Conservation (phyloP, 345 rosid species). For the Heritiera fomes region DNA sequence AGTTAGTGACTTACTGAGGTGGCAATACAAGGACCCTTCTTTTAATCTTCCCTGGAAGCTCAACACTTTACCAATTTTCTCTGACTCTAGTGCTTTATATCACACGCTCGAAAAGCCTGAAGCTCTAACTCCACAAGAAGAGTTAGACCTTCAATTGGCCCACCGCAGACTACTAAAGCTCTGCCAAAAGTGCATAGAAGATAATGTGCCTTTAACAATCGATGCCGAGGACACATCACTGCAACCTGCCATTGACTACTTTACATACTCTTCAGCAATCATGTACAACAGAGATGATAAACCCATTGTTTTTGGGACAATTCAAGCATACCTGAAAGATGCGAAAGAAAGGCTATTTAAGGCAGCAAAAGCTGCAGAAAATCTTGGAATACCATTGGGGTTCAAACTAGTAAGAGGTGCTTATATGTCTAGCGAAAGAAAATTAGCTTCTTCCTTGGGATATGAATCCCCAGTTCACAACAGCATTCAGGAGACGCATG, state of each 20-base stretch:
- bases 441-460: conserved; percentile 64
- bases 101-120: conserved; percentile 68
- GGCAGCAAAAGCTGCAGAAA: conserved; percentile 54
- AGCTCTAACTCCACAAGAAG: conserved; percentile 63
- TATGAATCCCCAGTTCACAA: conserved; percentile 75
- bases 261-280: conserved; percentile 63
- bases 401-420: conserved; percentile 89
- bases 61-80: conserved; percentile 58
- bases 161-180: conserved; percentile 49
- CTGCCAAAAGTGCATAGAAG: conserved; percentile 57
- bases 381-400: conserved; percentile 65
- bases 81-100: conserved; percentile 68
- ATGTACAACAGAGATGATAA: conserved; percentile 43
- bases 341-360: conserved; percentile 61
- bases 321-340: conserved; percentile 84
- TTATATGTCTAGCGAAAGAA: conserved; percentile 71
- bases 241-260: conserved; percentile 88
- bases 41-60: conserved; percentile 80
- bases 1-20: conserved; percentile 74
- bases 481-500: conserved; percentile 67
- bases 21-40: conserved; percentile 65
- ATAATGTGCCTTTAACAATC: conserved; percentile 51
- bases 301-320: conserved; percentile 65
- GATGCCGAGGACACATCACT: conserved; percentile 83
- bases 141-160: conserved; percentile 52